Evolutionary conservation across 352 stramenopile species (phyloP), one percentile per base, ranked within the genome.

Genomic region (Globisporangium iwayamae): DNA sequence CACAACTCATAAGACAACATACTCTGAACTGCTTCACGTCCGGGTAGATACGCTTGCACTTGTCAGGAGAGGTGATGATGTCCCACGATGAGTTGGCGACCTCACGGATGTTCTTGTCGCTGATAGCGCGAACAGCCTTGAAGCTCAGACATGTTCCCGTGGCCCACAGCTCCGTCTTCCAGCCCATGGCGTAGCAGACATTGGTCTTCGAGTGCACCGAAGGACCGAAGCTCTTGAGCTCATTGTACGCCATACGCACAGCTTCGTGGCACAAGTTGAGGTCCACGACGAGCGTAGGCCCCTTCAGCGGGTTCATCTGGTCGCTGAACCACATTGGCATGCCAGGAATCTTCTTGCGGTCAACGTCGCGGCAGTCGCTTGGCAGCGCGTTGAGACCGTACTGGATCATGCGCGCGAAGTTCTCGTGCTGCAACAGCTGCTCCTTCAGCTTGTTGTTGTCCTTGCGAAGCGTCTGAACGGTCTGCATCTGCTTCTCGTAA

Each of bases 401-500:
- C 74, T 93, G 85, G 65, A 93, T 90, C 81, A 91, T 89, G 36
- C 85, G 79, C 34, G 83, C 85, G 68, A 91, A 93, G 69, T 91
- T 89, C 69, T 93, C 85, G 70, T 93, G 85, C 61, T 91, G 85
- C 63, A 90, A 48, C 32, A 93, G 53, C 69, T 91, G 81, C 62
- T 90, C 83, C 71, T 91, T 91, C 47, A 91, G 70, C 71, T 90
- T 87, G 68, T 91, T 89, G 78, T 93, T 91, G 72, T 93, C 83
- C 65, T 87, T 85, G 66, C 82, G 81, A 55, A 93, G 70, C 16
- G 75, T 89, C 72, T 91, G 83, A 13, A 93, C 82, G 32, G 82
- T 89, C 67, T 79, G 62, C 79, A 91, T 89, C 68, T 93, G 82
- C 75, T 93, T 90, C 70, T 91, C 76, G 70, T 91, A 91, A 52